Evolutionary conservation across 805 yeast genomes (phyloP), one percentile per base, ranked within the genome.

Genomic region (Kodamaea hsintzibuensis): DNA sequence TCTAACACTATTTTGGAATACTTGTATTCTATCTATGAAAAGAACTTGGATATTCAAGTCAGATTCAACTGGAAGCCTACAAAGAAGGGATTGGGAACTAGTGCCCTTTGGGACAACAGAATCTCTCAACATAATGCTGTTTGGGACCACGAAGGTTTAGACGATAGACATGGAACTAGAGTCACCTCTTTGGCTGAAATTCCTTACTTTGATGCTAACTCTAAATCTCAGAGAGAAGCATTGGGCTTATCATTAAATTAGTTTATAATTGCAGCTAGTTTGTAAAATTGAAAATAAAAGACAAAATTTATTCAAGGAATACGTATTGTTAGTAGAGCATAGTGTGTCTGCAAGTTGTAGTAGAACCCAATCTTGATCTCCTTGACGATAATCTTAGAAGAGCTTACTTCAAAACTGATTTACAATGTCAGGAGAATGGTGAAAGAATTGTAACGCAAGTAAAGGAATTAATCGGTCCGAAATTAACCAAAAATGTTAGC

Each of bases 81-180:
- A 22, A 51, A 53, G 45, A 49, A 51, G 40, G 60, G 60, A 12
- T 49, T 55, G 49, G 60, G 60, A 18, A 51, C 56, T 33, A 71
- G 82, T 40, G 86, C 84, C 7, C 60, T 82, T 38, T 83, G 87
- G 86, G 87, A 83, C 60, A 83, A 83, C 72, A 71, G 87, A 64
- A 62, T 80, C 51, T 72, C 82, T 19, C 75, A 75, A 53, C 89
- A 84, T 68, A 69, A 71, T 54, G 84, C 84, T 10, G 76, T 81
- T n/a, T 72, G 77, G 69, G 84, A 80, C 59, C 78, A 79, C 64
- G 81, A 77, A 57, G 73, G 72, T 8, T 49, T 62, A 46, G 77
- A 71, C 50, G 71, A 77, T 9, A 67, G 83, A 68, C 85, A 81
- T 57, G 85, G 82, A 38, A 77, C 80, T 46, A 55, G 70, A 46